A percentile compares a stretch with the other conserved stretches of the same genome.
Evolutionary conservation across 139 green algal genomes (phyloP).

Genomic region (Micractinium sp.): DNA sequence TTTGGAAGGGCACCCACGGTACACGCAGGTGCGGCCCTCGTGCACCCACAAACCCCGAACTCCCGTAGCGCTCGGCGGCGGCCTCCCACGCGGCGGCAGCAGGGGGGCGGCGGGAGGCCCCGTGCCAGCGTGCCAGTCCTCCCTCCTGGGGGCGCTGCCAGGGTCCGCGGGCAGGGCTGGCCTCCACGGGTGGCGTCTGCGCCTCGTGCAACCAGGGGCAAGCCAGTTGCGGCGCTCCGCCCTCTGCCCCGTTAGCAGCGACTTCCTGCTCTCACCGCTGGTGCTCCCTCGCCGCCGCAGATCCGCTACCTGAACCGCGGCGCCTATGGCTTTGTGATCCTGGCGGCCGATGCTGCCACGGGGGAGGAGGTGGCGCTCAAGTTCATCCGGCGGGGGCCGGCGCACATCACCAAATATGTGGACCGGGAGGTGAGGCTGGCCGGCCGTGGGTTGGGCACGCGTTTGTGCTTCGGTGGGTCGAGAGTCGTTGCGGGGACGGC

Average conservation of each 20-base stretch:
- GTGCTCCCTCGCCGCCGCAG: conserved; percentile 4
- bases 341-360: conserved; percentile 35
- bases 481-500: no score
- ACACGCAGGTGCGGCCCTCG: conserved; percentile 5
- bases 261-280: not conserved
- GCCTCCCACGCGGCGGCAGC: not conserved
- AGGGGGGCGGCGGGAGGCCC: not conserved
- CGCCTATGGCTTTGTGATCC: conserved; percentile 46
- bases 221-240: no score
- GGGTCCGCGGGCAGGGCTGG: no score
- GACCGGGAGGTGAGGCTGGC: conserved; percentile 74
- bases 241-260: no score
- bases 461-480: not conserved
- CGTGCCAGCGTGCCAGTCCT: no score
- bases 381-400: conserved; percentile 50
- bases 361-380: conserved; percentile 47
- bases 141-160: no score
- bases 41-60: not conserved
- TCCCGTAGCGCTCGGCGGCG: not conserved
- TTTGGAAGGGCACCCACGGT: conserved; percentile 22
- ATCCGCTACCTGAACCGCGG: conserved; percentile 39
- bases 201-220: no score
- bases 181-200: no score
- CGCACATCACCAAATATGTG: conserved; percentile 95
- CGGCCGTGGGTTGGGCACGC: no score